Conservation (phyloP, 2,329 filamentous ascomycete genomes). For the Monilinia fructigena region DNA sequence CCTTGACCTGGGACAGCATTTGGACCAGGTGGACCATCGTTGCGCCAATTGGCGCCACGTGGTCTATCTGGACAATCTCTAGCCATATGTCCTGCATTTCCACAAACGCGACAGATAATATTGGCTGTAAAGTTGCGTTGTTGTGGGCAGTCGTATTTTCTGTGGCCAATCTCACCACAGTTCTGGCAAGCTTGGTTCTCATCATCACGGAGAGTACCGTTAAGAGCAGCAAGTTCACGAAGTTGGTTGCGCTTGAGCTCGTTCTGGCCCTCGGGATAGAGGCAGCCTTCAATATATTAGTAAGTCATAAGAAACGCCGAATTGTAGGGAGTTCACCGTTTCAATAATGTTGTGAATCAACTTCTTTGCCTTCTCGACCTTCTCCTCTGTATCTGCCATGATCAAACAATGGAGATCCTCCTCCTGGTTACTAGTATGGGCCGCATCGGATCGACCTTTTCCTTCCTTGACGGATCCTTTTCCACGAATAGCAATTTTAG, state of each 20-base stretch:
- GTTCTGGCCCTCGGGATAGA: slow-evolving; percentile 98
- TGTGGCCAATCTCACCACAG: slow-evolving; percentile 96
- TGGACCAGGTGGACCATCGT: slow-evolving; percentile 57
- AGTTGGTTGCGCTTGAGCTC: slow-evolving; percentile 98
- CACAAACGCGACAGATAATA: slow-evolving; percentile 97
- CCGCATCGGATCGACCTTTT: slow-evolving; percentile 97
- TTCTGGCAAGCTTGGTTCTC: slow-evolving; percentile 99
- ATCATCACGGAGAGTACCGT: slow-evolving; percentile 97
- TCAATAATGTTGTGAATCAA: slow-evolving; percentile 98
- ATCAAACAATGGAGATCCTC: slow-evolving; percentile 98
- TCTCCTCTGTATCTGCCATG: slow-evolving; percentile 99
- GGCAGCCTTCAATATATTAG: slow-evolving; percentile 67
- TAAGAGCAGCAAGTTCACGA: slow-evolving; percentile 93
- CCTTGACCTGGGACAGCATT: slow-evolving; percentile 52
- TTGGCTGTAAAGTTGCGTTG: slow-evolving; percentile 98
- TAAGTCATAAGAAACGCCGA: background rate
- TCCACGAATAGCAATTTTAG: slow-evolving; percentile 98
- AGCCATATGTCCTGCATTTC: slow-evolving; percentile 97
- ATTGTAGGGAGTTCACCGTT: slow-evolving; percentile 66
- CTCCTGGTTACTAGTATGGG: slow-evolving; percentile 99
- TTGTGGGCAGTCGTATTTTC: slow-evolving; percentile 98
- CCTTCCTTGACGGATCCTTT: slow-evolving; percentile 99
- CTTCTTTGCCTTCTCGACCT: slow-evolving; percentile 99
- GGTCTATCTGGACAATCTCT: slow-evolving; percentile 88
- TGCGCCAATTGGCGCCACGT: slow-evolving; percentile 85